These are phyloP conservation scores for Thelonectria rubi DNA, from an alignment of 2,329 filamentous ascomycete species.

Conservation along the genomic window DNA sequence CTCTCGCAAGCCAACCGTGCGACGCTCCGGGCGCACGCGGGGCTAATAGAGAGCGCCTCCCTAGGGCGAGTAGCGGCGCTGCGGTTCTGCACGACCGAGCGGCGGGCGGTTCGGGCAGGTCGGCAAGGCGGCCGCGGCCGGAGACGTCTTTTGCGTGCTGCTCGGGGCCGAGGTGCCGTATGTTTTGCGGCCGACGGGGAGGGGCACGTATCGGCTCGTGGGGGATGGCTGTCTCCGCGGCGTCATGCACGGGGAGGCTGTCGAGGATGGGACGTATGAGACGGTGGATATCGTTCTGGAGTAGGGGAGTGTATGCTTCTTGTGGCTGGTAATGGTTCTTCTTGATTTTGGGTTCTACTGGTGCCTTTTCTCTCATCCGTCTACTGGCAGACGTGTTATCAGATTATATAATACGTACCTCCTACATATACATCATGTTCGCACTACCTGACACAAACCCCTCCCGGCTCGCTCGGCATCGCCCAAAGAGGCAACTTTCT, in stretches of 20 bases:
- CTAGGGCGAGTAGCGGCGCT: not conserved
- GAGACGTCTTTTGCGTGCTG: constrained; percentile 4
- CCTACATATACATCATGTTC: not conserved
- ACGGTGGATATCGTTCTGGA: not conserved
- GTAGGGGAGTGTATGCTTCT: not conserved
- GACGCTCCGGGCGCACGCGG: not conserved
- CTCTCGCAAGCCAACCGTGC: not conserved
- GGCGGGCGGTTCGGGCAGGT: constrained; percentile 4
- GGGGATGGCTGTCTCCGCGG: constrained; percentile 8
- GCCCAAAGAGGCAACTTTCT: not conserved
- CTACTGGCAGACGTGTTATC: too few relatives aligned
- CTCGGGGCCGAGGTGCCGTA: constrained; percentile 8
- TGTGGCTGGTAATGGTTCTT: too few relatives aligned
- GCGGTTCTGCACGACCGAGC: not conserved
- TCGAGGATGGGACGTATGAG: not conserved
- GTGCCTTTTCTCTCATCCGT: too few relatives aligned
- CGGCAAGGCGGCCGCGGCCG: not conserved
- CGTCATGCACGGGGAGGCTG: constrained; percentile 4
- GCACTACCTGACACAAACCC: too few relatives aligned
- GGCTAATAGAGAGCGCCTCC: not conserved
- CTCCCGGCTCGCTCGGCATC: not conserved
- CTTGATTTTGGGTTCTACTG: too few relatives aligned
- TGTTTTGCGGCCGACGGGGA: not conserved
- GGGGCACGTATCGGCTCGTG: not conserved
- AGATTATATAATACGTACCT: too few relatives aligned